A percentile compares a stretch with the other conserved stretches of the same genome.
Conservation (phyloP, 2,329 filamentous ascomycete species). For the Claviceps capensis region DNA sequence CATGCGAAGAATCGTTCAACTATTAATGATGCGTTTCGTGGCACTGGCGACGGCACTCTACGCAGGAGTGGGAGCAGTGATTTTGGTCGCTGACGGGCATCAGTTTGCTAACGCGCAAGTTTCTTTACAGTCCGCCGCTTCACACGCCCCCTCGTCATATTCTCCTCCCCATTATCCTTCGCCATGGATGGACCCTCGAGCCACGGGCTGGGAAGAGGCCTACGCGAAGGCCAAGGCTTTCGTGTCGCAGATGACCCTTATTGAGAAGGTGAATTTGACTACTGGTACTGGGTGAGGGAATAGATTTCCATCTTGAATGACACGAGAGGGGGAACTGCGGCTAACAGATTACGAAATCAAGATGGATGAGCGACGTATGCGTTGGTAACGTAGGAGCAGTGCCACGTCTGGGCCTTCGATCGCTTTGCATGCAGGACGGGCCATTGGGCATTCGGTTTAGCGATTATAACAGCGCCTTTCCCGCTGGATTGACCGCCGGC, state of each 20-base stretch:
- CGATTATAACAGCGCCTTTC: constrained; percentile 73
- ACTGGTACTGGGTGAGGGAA: constrained; percentile 64
- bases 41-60: background rate
- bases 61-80: background rate
- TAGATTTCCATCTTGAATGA: constrained; percentile 4
- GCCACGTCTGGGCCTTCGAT: constrained; percentile 53
- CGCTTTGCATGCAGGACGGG: constrained; percentile 77
- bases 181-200: constrained; percentile 68
- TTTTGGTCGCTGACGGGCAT: background rate
- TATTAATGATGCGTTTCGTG: background rate
- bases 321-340: background rate
- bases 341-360: constrained; percentile 8
- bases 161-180: constrained; percentile 64
- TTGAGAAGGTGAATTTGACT: constrained; percentile 90
- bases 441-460: constrained; percentile 65
- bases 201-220: constrained; percentile 59
- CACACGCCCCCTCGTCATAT: constrained; percentile 16
- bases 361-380: constrained; percentile 48
- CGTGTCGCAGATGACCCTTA: constrained; percentile 67
- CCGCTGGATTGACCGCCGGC: constrained; percentile 63
- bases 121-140: constrained; percentile 9
- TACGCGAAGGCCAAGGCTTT: constrained; percentile 65
- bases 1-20: background rate
- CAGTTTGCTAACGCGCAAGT: constrained; percentile 12
- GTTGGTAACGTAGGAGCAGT: constrained; percentile 65